phyloP scores from a whole-genome alignment of 495 filamentous ascomycete species.

The Hypoxylon cercidicola region DNA sequence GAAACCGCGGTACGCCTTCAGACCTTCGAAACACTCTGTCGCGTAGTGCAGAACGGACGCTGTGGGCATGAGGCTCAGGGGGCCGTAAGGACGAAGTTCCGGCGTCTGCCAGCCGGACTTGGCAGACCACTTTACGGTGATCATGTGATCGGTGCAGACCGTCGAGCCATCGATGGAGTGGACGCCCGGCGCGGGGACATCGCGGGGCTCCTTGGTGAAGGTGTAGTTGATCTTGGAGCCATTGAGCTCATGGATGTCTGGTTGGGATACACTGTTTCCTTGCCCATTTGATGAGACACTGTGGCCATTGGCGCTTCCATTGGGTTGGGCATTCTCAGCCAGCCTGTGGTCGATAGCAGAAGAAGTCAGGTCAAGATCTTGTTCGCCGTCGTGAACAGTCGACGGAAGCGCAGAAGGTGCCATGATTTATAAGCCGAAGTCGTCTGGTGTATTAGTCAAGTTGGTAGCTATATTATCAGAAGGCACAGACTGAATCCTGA shows the following conservation, averaged over 20 bases:
- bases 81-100: conserved; percentile 80
- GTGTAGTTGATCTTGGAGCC: conserved; percentile 77
- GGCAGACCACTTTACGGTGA: conserved; percentile 76
- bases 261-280: conserved; percentile 42
- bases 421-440: conserved; percentile 39
- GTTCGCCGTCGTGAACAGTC: conserved; percentile 41
- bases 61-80: conserved; percentile 82
- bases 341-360: conserved; percentile 55
- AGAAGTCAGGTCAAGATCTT: conserved; percentile 54
- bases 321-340: conserved; percentile 44
- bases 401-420: conserved; percentile 42
- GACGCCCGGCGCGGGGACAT: conserved; percentile 70
- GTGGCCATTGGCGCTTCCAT: conserved; percentile 16
- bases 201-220: conserved; percentile 70
- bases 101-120: conserved; percentile 79
- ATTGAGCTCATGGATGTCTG: conserved; percentile 63
- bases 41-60: conserved; percentile 91
- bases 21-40: conserved; percentile 91
- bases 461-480: not conserved
- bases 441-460: not conserved
- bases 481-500: conserved; percentile 2
- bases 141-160: conserved; percentile 91
- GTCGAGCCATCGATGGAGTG: conserved; percentile 58
- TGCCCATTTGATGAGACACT: conserved; percentile 38
- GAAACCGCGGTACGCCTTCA: conserved; percentile 86